Base-by-base conservation (phyloP, 345 rosid species). In the Eucalyptus decipiens region DNA sequence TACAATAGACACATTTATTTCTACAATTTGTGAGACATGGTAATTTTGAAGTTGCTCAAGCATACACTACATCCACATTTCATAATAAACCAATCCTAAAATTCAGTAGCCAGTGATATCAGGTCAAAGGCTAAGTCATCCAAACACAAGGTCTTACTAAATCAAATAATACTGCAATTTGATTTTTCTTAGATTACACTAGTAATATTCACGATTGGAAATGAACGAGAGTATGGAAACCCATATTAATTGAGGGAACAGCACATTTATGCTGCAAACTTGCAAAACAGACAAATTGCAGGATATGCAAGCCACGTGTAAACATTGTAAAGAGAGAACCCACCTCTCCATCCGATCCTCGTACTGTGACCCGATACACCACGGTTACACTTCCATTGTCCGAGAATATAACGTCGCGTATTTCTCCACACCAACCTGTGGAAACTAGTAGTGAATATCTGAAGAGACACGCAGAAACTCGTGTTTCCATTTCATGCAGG, bases 311-410 rank as follows among this genome's bases (percentile, higher is more conserved):
- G 83, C 17, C 86, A 54, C 26, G 18, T 13, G 87, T 65, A 37
- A 24, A 24, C 49, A 89, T 62, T 23, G 7, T 21, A 81, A 76
- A 86, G 86, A 49, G 89, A 86, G 89, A 88, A 90, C 86, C 91
- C 72, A 97, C 99, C 97, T 98, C 99, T 90, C 98, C 98, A 90
- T 98, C 99, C 24, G 99, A 97, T 91, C 98, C 99, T 89, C 98
- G 95, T 81, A 98, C 92, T 49, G 99, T 96, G 90, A 98, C 96
- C 86, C 99, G 98, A 91, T 97, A 98, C 10, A 97, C 98, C 87
- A 98, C 99, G 4, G 99, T 96, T 86, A 98, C 98, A 83, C 94
- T 94, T 88, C 98, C 98, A 89, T 95, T 95, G 83, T 98, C 98
- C 6, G 98, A 93, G 91, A 97, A 98, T 72, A 98, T 97, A 83